Evolutionary conservation across 495 filamentous ascomycete genomes (phyloP).

Genomic region (Penicillium longicatenatum): DNA sequence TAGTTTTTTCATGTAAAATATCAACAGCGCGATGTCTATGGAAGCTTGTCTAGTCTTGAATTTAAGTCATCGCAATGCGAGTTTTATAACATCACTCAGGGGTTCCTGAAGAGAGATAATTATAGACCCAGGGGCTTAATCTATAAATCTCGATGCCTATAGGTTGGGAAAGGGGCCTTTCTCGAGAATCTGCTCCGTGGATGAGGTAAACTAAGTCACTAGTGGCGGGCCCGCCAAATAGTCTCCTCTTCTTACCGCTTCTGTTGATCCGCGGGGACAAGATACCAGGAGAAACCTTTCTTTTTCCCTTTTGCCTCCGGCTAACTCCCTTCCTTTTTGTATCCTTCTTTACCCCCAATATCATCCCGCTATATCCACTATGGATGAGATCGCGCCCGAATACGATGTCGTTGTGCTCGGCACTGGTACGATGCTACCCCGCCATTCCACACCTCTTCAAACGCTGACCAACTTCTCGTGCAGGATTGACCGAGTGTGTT

Average conservation of each 20-base stretch:
- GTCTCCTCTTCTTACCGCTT: conserved; percentile 35
- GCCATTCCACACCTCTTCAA: conserved; percentile 27
- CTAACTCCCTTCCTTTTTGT: conserved; percentile 19
- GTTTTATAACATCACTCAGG: neutral
- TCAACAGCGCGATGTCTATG: conserved; percentile 9
- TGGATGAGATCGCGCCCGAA: conserved; percentile 95
- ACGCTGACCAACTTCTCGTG: conserved; percentile 35
- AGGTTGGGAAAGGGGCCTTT: conserved; percentile 1
- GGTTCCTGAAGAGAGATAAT: neutral
- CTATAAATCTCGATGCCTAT: neutral
- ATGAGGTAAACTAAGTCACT: conserved; percentile 23
- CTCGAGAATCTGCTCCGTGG: neutral
- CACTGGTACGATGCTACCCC: conserved; percentile 71
- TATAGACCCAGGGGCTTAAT: conserved; percentile 2
- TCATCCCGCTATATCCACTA: conserved; percentile 41
- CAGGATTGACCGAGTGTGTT: conserved; percentile 97
- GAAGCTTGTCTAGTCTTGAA: neutral
- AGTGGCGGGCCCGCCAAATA: conserved; percentile 35
- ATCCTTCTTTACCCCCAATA: conserved; percentile 12
- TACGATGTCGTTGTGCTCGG: conserved; percentile 99
- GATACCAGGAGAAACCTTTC: conserved; percentile 22
- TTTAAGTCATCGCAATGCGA: neutral
- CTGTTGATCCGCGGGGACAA: conserved; percentile 36
- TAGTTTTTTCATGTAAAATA: conserved; percentile 21
- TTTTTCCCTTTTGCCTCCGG: conserved; percentile 19